Conservation (phyloP, 2,329 filamentous ascomycete species). For the Alternaria tenuissima region DNA sequence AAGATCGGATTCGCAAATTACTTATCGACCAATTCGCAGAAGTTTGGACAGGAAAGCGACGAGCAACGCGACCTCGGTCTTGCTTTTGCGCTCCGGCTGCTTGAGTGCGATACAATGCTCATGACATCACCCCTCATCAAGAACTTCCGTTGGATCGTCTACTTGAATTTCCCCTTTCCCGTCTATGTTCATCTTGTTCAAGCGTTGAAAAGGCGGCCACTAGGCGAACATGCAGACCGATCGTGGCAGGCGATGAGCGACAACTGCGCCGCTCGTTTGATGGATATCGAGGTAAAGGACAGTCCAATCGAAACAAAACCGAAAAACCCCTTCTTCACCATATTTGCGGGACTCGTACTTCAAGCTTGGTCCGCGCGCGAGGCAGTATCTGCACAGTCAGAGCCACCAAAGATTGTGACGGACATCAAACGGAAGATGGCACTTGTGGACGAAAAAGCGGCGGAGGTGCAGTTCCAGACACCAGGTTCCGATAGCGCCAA, state of each 20-base stretch:
- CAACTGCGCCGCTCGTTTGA: slow-evolving; percentile 54
- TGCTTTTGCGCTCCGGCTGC: slow-evolving; percentile 49
- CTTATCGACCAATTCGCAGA: slow-evolving; percentile 45
- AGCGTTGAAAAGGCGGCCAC: slow-evolving; percentile 53
- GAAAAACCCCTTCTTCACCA: slow-evolving; percentile 38
- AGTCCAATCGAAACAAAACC: slow-evolving; percentile 23
- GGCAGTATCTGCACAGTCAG: slow-evolving; percentile 6
- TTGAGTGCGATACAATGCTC: slow-evolving; percentile 59
- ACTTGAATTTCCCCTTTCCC: slow-evolving; percentile 59
- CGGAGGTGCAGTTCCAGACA: neutral
- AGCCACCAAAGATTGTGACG: slow-evolving; percentile 17
- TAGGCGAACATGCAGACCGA: slow-evolving; percentile 39
- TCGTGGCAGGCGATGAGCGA: slow-evolving; percentile 58
- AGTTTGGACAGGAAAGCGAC: slow-evolving; percentile 24
- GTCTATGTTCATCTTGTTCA: slow-evolving; percentile 59
- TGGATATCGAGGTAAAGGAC: slow-evolving; percentile 20
- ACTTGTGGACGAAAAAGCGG: neutral
- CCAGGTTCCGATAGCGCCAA: neutral
- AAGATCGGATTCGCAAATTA: slow-evolving; percentile 61
- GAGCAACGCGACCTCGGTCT: slow-evolving; percentile 38
- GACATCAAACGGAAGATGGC: slow-evolving; percentile 11
- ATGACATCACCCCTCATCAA: slow-evolving; percentile 53
- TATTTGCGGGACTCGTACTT: slow-evolving; percentile 65
- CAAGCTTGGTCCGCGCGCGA: slow-evolving; percentile 54
- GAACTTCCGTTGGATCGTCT: slow-evolving; percentile 54